These are phyloP conservation scores for Oryza coarctata DNA, from an alignment of 176 grass and related monocot genomes.

Conservation along the genomic window DNA sequence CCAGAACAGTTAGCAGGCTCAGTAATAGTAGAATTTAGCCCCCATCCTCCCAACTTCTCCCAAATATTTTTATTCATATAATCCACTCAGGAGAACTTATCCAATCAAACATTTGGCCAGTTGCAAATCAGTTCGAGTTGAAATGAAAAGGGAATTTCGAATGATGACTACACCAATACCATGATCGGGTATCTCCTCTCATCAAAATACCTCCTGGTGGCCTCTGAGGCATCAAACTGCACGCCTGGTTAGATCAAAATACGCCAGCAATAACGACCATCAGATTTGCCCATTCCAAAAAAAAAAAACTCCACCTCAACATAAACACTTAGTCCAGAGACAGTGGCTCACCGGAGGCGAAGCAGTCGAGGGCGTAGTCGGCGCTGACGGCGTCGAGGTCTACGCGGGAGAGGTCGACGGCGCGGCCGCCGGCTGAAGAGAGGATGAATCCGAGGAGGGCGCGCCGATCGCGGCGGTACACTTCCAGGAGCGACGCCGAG, in stretches of 20 bases:
- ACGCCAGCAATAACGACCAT: neutral
- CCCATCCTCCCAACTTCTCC: neutral
- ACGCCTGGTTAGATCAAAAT: conserved; percentile 42
- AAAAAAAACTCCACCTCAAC: neutral
- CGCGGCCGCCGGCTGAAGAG: conserved; percentile 46
- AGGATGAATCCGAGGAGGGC: conserved; percentile 73
- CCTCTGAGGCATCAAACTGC: conserved; percentile 71
- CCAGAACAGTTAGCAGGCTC: neutral
- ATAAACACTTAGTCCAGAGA: neutral
- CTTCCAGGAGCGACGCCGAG: conserved; percentile 49
- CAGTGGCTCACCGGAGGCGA: conserved; percentile 48
- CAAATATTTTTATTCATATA: neutral
- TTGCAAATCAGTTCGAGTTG: neutral
- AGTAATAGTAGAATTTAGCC: neutral
- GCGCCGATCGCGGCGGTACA: conserved; percentile 76
- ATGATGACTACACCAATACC: conserved; percentile 36
- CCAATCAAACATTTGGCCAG: conserved; percentile 3
- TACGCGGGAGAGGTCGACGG: conserved; percentile 56
- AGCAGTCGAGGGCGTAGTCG: conserved; percentile 73
- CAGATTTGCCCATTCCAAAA: neutral
- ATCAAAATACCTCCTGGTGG: conserved; percentile 71
- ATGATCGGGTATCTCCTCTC: conserved; percentile 73
- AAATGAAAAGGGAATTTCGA: conserved; percentile 17
- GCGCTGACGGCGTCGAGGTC: conserved; percentile 78
- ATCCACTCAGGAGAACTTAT: neutral